These are phyloP conservation scores for Exobasidium cylindrosporum DNA, from an alignment of 1,284 basidiomycete genomes.

Conservation along the genomic window DNA sequence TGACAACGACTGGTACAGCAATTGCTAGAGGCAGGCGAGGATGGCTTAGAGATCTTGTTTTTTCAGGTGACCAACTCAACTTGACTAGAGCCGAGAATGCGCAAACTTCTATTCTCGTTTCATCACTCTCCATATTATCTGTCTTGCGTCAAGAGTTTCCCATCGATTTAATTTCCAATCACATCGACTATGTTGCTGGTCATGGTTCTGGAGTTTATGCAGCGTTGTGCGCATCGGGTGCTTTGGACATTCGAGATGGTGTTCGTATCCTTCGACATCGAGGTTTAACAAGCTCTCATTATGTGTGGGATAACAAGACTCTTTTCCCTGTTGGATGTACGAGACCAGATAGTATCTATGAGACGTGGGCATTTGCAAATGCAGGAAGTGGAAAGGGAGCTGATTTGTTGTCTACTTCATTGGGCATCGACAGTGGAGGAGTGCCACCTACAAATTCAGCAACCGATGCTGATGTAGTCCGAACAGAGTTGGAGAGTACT, in stretches of 20 bases:
- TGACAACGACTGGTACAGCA: constrained; percentile 29
- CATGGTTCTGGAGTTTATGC: constrained; percentile 52
- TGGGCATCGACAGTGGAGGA: constrained; percentile 13
- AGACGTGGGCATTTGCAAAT: constrained; percentile 54
- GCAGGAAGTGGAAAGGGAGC: constrained; percentile 37
- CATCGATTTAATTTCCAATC: constrained; percentile 43
- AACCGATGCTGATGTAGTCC: constrained; percentile 17
- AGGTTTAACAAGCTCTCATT: constrained; percentile 39
- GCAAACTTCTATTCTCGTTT: constrained; percentile 46
- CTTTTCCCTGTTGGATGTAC: constrained; percentile 49
- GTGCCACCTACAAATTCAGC: constrained; percentile 13
- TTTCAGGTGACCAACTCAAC: constrained; percentile 50
- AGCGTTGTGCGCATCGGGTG: constrained; percentile 40
- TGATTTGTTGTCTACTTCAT: constrained; percentile 20
- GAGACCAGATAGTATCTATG: constrained; percentile 47
- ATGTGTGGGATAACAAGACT: constrained; percentile 33
- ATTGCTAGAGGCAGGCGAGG: constrained; percentile 27
- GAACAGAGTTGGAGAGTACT: constrained; percentile 4
- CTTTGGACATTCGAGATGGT: constrained; percentile 37
- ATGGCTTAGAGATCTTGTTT: constrained; percentile 44
- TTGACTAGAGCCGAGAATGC: constrained; percentile 51
- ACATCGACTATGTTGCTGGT: constrained; percentile 42
- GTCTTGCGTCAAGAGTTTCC: constrained; percentile 48
- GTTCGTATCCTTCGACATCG: constrained; percentile 45
- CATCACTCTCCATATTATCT: constrained; percentile 46